Conservation (phyloP, 768 basidiomycete genomes). For the Trametes meyenii region DNA sequence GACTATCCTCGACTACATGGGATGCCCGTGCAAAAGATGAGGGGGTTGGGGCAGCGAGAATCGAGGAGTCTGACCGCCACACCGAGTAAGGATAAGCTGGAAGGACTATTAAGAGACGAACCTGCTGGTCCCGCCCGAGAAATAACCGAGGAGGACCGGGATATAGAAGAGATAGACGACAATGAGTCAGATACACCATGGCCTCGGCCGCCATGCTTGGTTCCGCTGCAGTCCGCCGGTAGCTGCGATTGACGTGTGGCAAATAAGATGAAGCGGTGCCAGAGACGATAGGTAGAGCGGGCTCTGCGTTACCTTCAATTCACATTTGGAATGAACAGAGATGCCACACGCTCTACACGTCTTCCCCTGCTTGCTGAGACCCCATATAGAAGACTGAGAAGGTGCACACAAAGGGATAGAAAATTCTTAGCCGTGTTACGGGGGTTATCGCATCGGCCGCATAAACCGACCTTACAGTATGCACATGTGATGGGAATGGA, state of each 20-base stretch:
- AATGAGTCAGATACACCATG: conserved; percentile 21
- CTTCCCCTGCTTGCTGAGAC: conserved; percentile 84
- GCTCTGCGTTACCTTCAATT: conserved; percentile 62
- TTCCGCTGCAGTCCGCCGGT: conserved; percentile 65
- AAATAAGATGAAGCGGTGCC: background rate
- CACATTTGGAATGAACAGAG: conserved; percentile 84
- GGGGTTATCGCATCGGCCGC: conserved; percentile 1
- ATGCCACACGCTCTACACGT: conserved; percentile 78
- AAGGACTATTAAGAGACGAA: conserved; percentile 3
- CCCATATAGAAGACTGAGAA: conserved; percentile 79
- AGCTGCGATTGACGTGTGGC: conserved; percentile 45
- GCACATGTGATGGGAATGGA: conserved; percentile 83
- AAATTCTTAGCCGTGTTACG: background rate
- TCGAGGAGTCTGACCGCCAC: background rate
- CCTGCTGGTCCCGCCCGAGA: conserved; percentile 36
- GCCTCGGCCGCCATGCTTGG: conserved; percentile 29
- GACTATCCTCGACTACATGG: conserved; percentile 45
- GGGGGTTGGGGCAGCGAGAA: conserved; percentile 43
- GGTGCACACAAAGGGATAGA: background rate
- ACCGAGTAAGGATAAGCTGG: background rate
- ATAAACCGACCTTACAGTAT: conserved; percentile 69
- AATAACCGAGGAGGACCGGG: conserved; percentile 38
- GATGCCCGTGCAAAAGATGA: conserved; percentile 57
- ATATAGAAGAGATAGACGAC: conserved; percentile 23
- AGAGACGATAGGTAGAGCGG: no score